A percentile compares a stretch with the other conserved stretches of the same genome.
These are phyloP conservation scores for Neohortaea acidophila DNA, from an alignment of 495 filamentous ascomycete species.

Conservation along the genomic window DNA sequence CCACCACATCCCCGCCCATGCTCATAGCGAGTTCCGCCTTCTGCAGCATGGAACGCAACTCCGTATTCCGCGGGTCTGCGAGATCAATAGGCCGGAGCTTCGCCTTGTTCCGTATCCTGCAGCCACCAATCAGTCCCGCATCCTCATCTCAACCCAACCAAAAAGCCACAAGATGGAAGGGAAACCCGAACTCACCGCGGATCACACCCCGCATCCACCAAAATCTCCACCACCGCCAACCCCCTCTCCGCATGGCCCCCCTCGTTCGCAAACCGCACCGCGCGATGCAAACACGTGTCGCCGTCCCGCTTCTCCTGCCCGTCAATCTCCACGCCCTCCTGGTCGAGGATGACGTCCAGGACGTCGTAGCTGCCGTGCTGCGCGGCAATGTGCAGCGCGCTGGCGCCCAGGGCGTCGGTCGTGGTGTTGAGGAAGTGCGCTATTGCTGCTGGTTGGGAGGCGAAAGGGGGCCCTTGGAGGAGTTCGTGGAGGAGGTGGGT, in stretches of 20 bases:
- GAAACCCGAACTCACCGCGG: constrained; percentile 34
- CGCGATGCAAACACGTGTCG: constrained; percentile 82
- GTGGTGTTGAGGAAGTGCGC: constrained; percentile 69
- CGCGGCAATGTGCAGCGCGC: constrained; percentile 80
- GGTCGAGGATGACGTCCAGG: constrained; percentile 85
- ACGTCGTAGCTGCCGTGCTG: constrained; percentile 77
- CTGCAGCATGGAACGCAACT: constrained; percentile 51
- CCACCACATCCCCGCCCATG: constrained; percentile 24
- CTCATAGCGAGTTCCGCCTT: constrained; percentile 49
- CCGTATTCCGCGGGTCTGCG: constrained; percentile 55
- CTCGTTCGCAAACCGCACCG: constrained; percentile 66
- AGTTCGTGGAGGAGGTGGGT: constrained; percentile 58
- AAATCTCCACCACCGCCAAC: constrained; percentile 61
- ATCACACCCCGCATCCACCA: constrained; percentile 84
- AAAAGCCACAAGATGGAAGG: neutral
- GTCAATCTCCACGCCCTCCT: constrained; percentile 89
- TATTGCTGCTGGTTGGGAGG: constrained; percentile 38
- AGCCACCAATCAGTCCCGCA: neutral
- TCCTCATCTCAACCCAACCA: constrained; percentile 26
- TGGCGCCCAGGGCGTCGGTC: constrained; percentile 68
- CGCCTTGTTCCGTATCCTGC: constrained; percentile 52
- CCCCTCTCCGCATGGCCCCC: constrained; percentile 46
- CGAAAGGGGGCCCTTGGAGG: constrained; percentile 24
- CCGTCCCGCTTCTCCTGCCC: constrained; percentile 62
- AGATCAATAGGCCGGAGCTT: constrained; percentile 53